A percentile compares a stretch with the other conserved stretches of the same genome.
Conservation (phyloP, 2,329 filamentous ascomycete species). For the Calonectria pseudoreteaudii region DNA sequence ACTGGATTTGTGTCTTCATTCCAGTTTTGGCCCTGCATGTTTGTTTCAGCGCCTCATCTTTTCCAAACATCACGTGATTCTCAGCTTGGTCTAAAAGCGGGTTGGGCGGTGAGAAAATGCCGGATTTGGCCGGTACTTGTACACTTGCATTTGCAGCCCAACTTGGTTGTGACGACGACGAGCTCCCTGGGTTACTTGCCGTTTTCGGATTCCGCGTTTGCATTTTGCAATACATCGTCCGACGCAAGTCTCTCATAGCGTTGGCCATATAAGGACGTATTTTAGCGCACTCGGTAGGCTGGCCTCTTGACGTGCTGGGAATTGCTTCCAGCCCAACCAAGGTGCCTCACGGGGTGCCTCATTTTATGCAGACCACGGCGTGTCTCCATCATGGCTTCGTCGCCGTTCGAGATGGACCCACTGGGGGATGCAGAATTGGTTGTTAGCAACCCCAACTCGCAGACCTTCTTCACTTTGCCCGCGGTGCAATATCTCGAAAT, state of each 20-base stretch:
- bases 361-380: not conserved
- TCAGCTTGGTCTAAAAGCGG: not conserved
- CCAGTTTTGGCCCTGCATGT: no score
- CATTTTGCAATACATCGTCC: not conserved
- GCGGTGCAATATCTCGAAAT: not conserved
- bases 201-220: no score
- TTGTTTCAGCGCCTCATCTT: not conserved
- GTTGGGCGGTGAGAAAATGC: not conserved
- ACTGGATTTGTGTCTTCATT: not conserved
- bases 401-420: not conserved
- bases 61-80: not conserved
- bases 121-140: not conserved
- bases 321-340: not conserved
- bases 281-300: not conserved
- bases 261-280: not conserved
- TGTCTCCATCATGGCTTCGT: constrained; percentile 1
- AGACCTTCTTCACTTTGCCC: not conserved
- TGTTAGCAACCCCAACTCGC: not conserved
- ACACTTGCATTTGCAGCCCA: not conserved
- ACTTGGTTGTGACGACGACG: not conserved
- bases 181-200: not conserved
- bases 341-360: not conserved
- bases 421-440: not conserved
- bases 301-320: not conserved
- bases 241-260: not conserved